Percentiles rank a stretch among this genome's conserved stretches.
These are phyloP conservation scores for Tubosaeta sp. DNA, from an alignment of 768 basidiomycete species.

Conservation along the genomic window DNA sequence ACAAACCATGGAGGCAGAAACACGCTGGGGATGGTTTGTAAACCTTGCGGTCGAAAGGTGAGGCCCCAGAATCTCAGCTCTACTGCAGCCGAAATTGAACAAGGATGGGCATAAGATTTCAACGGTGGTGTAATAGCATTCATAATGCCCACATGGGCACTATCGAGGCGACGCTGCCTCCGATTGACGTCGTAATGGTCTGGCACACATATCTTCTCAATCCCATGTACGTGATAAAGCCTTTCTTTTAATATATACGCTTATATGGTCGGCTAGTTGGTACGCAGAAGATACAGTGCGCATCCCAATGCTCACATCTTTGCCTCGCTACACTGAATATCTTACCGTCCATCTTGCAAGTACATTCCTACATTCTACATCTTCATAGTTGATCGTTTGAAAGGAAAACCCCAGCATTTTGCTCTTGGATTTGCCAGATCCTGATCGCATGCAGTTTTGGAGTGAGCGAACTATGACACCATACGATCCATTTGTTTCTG, in stretches of 20 bases:
- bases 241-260: neutral
- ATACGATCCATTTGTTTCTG: slow-evolving; percentile 26
- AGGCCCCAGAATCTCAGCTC: neutral
- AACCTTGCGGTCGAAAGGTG: slow-evolving; percentile 36
- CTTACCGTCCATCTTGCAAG: slow-evolving; percentile 10
- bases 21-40: slow-evolving; percentile 39
- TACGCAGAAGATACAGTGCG: slow-evolving; percentile 22
- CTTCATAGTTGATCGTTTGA: neutral
- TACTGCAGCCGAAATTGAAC: too few relatives aligned
- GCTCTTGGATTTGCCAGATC: slow-evolving; percentile 3
- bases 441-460: slow-evolving; percentile 2
- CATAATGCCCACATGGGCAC: neutral
- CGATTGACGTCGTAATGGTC: slow-evolving; percentile 39
- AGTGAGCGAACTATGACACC: neutral
- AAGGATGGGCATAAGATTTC: slow-evolving; percentile 23
- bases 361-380: neutral
- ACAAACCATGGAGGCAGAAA: slow-evolving; percentile 18
- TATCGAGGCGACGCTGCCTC: slow-evolving; percentile 23
- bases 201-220: slow-evolving; percentile 40
- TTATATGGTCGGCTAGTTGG: slow-evolving; percentile 13
- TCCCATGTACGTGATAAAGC: slow-evolving; percentile 24
- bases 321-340: slow-evolving; percentile 12
- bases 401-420: slow-evolving; percentile 4
- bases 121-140: slow-evolving; percentile 28
- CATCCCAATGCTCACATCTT: neutral